A percentile compares a stretch with the other conserved stretches of the same genome.
Evolutionary conservation across 257 asterid species (phyloP).

Genomic region (Eucommia ulmoides): DNA sequence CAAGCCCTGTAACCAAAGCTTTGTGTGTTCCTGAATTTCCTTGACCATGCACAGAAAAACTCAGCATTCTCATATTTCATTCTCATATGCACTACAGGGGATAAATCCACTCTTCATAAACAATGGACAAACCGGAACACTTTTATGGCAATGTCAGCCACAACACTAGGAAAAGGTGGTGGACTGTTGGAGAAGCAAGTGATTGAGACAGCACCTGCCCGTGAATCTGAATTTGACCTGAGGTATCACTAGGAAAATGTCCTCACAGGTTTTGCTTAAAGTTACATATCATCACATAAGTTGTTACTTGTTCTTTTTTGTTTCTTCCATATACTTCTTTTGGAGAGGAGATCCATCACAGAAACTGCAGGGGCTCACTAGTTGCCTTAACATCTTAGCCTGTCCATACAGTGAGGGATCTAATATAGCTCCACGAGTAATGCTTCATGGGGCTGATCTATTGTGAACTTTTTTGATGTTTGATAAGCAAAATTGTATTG

Average conservation of each 20-base stretch:
- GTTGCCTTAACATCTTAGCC: neutral
- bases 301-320: neutral
- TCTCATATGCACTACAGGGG: constrained; percentile 30
- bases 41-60: neutral
- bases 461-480: too few species aligned
- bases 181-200: constrained; percentile 85
- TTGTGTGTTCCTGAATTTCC: neutral
- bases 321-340: too few species aligned
- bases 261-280: neutral
- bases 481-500: too few species aligned
- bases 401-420: neutral
- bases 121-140: constrained; percentile 50
- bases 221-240: constrained; percentile 91
- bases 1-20: neutral
- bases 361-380: neutral
- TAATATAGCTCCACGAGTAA: too few species aligned
- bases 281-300: neutral
- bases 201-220: constrained; percentile 78
- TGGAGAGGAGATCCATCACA: neutral
- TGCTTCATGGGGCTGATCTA: too few species aligned
- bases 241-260: constrained; percentile 37
- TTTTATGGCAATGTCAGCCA: constrained; percentile 34
- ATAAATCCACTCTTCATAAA: constrained; percentile 41
- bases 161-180: constrained; percentile 68
- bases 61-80: neutral